Evolutionary conservation across 1,139 yeast species (phyloP).

Genomic region (Candida neerlandica): DNA sequence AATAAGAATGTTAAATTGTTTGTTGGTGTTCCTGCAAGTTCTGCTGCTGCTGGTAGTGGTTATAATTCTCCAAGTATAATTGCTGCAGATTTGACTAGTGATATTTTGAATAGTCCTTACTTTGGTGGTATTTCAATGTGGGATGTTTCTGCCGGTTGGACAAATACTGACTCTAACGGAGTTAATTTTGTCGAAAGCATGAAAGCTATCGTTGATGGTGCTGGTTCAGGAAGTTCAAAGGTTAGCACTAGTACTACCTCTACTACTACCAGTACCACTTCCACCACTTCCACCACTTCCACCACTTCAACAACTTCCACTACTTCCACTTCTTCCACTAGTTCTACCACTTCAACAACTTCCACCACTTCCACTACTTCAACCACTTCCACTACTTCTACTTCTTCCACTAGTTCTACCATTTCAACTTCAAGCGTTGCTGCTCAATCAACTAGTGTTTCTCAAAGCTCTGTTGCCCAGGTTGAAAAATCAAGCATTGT

Average conservation of each 20-base stretch:
- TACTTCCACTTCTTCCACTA: slow-evolving; percentile 13
- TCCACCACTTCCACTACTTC: slow-evolving; percentile 14
- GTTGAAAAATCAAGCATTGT: too few relatives aligned
- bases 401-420: slow-evolving; percentile 12
- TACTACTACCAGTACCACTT: slow-evolving; percentile 10
- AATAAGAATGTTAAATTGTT: slow-evolving; percentile 66
- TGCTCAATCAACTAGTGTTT: not conserved
- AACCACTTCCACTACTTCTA: slow-evolving; percentile 10
- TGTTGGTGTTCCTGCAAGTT: slow-evolving; percentile 75
- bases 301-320: slow-evolving; percentile 13
- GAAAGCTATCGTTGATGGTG: slow-evolving; percentile 30
- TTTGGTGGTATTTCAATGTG: slow-evolving; percentile 90
- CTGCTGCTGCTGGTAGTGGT: slow-evolving; percentile 61
- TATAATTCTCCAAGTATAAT: slow-evolving; percentile 26
- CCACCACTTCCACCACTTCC: slow-evolving; percentile 11
- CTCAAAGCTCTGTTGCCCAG: too few relatives aligned
- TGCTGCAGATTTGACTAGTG: slow-evolving; percentile 25
- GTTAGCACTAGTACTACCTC: slow-evolving; percentile 12
- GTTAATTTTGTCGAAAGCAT: slow-evolving; percentile 41
- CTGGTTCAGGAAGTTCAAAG: slow-evolving; percentile 8
- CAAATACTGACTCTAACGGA: slow-evolving; percentile 51
- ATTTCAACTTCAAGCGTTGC: slow-evolving; percentile 6
- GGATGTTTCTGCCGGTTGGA: slow-evolving; percentile 85
- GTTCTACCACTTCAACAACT: slow-evolving; percentile 8
- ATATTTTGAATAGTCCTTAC: slow-evolving; percentile 41